These are phyloP conservation scores for Streptanthus diversifolius DNA, from an alignment of 345 rosid genomes.

Conservation along the genomic window DNA sequence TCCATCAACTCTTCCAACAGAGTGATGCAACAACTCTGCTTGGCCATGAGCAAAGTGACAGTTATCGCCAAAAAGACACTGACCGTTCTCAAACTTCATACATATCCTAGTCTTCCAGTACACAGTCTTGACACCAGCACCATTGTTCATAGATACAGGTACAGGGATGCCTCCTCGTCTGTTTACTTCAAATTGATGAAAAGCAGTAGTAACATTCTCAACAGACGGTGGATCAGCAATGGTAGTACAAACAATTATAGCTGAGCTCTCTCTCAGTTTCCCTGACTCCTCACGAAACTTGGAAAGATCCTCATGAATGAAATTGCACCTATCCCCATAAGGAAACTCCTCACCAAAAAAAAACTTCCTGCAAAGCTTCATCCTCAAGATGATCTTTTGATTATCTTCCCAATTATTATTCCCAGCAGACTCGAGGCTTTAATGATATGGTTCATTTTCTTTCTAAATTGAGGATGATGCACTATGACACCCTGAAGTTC, in stretches of 20 bases:
- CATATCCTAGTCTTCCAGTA: slow-evolving; percentile 94
- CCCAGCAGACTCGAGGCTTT: too few species aligned
- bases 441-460: too few species aligned
- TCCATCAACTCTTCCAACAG: slow-evolving; percentile 51
- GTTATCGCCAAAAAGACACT: slow-evolving; percentile 86
- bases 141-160: slow-evolving; percentile 25
- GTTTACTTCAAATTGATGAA: slow-evolving; percentile 43
- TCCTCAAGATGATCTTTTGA: slow-evolving; percentile 79
- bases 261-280: slow-evolving; percentile 76
- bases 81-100: slow-evolving; percentile 73
- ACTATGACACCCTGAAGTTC: too few species aligned
- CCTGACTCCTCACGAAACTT: slow-evolving; percentile 74
- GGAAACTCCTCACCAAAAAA: slow-evolving; percentile 92
- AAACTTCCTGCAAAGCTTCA: slow-evolving; percentile 97
- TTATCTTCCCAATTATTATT: slow-evolving; percentile 67
- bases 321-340: slow-evolving; percentile 89
- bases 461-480: too few species aligned
- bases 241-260: slow-evolving; percentile 37
- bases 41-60: slow-evolving; percentile 96
- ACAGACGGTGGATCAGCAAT: slow-evolving; percentile 42
- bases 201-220: slow-evolving; percentile 34
- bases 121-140: slow-evolving; percentile 49
- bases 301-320: slow-evolving; percentile 79
- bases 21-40: slow-evolving; percentile 56
- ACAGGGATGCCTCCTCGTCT: slow-evolving; percentile 35